A percentile compares a stretch with the other conserved stretches of the same genome.
Evolutionary conservation across 495 filamentous ascomycete genomes (phyloP).

Genomic region (Beverwykella pulmonaria): DNA sequence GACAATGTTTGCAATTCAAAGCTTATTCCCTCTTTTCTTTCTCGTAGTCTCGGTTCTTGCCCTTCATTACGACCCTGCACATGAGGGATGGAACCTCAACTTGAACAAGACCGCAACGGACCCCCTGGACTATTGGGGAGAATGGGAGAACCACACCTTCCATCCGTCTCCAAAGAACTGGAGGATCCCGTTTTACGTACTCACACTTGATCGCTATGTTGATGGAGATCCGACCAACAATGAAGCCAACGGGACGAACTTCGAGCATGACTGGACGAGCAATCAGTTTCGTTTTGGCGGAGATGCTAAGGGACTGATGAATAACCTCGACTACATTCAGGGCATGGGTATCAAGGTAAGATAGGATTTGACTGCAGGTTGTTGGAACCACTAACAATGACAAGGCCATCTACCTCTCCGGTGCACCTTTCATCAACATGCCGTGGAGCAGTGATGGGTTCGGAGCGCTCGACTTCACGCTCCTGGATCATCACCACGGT

Average conservation of each 20-base stretch:
- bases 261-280: slow-evolving; percentile 68
- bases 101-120: slow-evolving; percentile 58
- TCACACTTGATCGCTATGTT: slow-evolving; percentile 71
- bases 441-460: slow-evolving; percentile 73
- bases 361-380: background rate
- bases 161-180: slow-evolving; percentile 65
- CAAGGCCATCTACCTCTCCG: slow-evolving; percentile 69
- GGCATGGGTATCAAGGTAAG: slow-evolving; percentile 72
- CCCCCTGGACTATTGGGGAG: slow-evolving; percentile 64
- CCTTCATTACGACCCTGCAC: slow-evolving; percentile 55
- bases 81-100: slow-evolving; percentile 65
- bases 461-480: slow-evolving; percentile 65
- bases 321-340: slow-evolving; percentile 72
- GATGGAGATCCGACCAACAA: slow-evolving; percentile 75
- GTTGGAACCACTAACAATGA: slow-evolving; percentile 16
- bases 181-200: slow-evolving; percentile 72
- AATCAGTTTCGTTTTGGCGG: slow-evolving; percentile 78
- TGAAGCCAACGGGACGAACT: slow-evolving; percentile 67
- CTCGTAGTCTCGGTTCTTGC: slow-evolving; percentile 26
- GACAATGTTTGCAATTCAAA: slow-evolving; percentile 12
- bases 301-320: slow-evolving; percentile 64
- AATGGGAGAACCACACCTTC: slow-evolving; percentile 61
- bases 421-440: slow-evolving; percentile 68
- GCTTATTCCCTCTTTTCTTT: slow-evolving; percentile 11
- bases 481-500: slow-evolving; percentile 71